A percentile compares a stretch with the other conserved stretches of the same genome.
phyloP scores from a whole-genome alignment of 1,139 yeast genomes.

The Lodderomyces parapsilosis region DNA sequence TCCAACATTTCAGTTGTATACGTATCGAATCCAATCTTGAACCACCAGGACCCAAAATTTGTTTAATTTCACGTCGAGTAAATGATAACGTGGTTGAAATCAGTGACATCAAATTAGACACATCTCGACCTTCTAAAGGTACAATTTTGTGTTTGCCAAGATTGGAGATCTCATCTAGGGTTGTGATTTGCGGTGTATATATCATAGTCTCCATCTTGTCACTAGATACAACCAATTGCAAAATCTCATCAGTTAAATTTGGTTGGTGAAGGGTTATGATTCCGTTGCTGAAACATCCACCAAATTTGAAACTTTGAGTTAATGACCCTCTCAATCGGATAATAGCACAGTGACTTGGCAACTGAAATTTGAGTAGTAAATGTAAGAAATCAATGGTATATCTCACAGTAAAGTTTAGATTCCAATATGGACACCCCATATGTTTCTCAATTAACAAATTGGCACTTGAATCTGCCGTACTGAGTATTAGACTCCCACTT shows the following conservation, averaged over 20 bases:
- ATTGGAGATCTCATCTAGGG: background rate
- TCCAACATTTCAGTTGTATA: conserved; percentile 26
- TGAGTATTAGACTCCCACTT: background rate
- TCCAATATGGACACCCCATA: conserved; percentile 1
- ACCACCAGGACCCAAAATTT: conserved; percentile 30
- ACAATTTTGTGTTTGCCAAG: background rate
- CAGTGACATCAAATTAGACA: background rate
- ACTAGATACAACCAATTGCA: background rate
- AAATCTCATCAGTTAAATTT: background rate
- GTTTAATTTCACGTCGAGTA: conserved; percentile 26
- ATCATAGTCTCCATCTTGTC: background rate
- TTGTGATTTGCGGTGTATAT: background rate
- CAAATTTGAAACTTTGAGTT: background rate
- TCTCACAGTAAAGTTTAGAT: background rate
- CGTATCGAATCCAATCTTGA: conserved; percentile 24
- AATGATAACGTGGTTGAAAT: conserved; percentile 4
- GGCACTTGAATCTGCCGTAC: background rate
- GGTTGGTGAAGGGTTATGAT: background rate
- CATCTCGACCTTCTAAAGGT: background rate
- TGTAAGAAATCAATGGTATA: background rate
- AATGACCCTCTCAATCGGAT: background rate
- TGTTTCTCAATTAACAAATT: background rate
- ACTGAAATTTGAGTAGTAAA: background rate
- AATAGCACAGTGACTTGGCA: background rate
- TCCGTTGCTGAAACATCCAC: conserved; percentile 5